Evolutionary conservation across 2,329 filamentous ascomycete species (phyloP).

Genomic region (Calonectria montana): DNA sequence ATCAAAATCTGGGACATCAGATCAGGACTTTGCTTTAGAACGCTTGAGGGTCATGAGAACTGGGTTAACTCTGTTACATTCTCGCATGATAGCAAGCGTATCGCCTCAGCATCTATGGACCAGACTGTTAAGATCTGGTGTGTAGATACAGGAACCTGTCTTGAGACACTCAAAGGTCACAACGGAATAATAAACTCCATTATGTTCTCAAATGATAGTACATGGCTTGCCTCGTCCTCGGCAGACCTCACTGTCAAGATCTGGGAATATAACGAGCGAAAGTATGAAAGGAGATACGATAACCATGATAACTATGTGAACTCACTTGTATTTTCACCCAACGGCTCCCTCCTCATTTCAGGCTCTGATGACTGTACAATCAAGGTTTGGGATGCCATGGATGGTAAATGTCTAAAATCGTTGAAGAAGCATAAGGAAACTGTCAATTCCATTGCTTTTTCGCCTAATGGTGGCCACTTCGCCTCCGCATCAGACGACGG

Average conservation of each 20-base stretch:
- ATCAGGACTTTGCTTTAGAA: background rate
- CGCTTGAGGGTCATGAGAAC: constrained; percentile 6
- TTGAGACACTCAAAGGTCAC: background rate
- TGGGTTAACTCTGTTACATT: background rate
- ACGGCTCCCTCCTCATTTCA: background rate
- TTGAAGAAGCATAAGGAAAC: background rate
- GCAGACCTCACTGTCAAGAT: background rate
- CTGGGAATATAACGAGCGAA: background rate
- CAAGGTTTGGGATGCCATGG: background rate
- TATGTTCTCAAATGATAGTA: background rate
- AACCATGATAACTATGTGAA: background rate
- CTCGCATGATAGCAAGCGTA: background rate
- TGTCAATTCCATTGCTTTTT: background rate
- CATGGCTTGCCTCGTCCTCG: background rate
- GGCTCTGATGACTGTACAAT: background rate
- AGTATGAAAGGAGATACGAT: background rate
- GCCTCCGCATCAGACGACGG: background rate
- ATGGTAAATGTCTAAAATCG: background rate
- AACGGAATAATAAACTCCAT: background rate
- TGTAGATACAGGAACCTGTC: background rate
- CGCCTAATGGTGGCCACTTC: background rate
- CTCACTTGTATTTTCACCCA: background rate
- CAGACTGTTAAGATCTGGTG: constrained; percentile 17
- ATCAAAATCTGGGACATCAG: constrained; percentile 9
- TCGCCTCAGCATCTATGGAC: constrained; percentile 16